phyloP scores from a whole-genome alignment of 352 stramenopile species.

The Phytophthora pistaciae region DNA sequence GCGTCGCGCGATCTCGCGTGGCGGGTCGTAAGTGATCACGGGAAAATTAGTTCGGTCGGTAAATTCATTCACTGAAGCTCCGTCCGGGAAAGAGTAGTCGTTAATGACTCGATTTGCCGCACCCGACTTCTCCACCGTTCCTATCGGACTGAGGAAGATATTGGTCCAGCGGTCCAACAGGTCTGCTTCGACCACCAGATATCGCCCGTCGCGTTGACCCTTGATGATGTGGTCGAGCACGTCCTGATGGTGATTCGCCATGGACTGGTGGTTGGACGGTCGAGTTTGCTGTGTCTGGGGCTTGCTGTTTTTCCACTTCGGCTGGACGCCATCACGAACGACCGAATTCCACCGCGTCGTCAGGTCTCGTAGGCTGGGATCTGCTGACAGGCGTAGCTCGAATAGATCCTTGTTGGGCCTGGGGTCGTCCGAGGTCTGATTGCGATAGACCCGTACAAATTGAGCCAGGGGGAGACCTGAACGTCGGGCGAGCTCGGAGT shows the following conservation, averaged over 20 bases:
- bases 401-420: constrained; percentile 21
- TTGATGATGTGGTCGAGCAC: not conserved
- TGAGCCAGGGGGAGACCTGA: not conserved
- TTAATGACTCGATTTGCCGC: not conserved
- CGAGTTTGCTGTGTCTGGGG: not conserved
- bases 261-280: not conserved
- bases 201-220: not conserved
- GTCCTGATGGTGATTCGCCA: not conserved
- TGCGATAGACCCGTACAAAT: constrained; percentile 10
- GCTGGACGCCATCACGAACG: constrained; percentile 3
- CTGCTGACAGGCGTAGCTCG: not conserved
- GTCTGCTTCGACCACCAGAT: not conserved
- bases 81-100: not conserved
- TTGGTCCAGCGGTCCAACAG: not conserved
- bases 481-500: not conserved
- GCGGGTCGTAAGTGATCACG: not conserved
- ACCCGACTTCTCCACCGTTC: not conserved
- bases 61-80: not conserved
- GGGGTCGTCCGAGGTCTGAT: not conserved
- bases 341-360: constrained; percentile 4
- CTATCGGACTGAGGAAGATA: not conserved
- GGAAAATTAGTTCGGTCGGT: not conserved
- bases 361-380: not conserved
- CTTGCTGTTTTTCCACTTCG: not conserved
- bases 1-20: not conserved